Conservation (phyloP, 164 flowering plant genomes). For the Euptelea pleiosperma region DNA sequence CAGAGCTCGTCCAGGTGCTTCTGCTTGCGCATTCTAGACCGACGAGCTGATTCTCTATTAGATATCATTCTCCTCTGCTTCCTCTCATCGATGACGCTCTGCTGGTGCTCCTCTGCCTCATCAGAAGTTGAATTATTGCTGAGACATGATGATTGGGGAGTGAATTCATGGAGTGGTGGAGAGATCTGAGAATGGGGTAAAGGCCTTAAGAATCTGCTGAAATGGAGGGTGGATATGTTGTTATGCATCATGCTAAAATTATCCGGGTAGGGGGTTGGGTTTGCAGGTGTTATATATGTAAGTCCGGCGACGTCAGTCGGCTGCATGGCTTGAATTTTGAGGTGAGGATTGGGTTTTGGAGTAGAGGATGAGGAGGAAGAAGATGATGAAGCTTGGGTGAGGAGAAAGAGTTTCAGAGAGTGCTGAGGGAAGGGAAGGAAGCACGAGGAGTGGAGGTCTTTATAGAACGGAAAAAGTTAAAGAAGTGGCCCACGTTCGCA, state of each 20-base stretch:
- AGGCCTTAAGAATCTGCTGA: conserved; percentile 29
- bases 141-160: conserved; percentile 29
- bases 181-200: conserved; percentile 20
- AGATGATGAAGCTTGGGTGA: not conserved
- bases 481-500: conserved; percentile 39
- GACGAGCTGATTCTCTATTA: conserved; percentile 86
- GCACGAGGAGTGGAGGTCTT: conserved; percentile 19
- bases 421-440: conserved; percentile 5
- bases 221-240: conserved; percentile 27
- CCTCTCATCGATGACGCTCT: conserved; percentile 67
- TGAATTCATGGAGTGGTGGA: conserved; percentile 30
- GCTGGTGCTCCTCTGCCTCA: conserved; percentile 74
- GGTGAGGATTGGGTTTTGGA: conserved; percentile 2
- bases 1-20: conserved; percentile 88
- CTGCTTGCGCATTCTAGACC: conserved; percentile 95
- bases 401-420: conserved; percentile 9
- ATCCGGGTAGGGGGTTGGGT: conserved; percentile 22
- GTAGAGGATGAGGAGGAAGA: not conserved
- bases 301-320: conserved; percentile 38
- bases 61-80: conserved; percentile 91
- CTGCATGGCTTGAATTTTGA: conserved; percentile 20
- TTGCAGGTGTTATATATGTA: conserved; percentile 32
- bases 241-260: conserved; percentile 30
- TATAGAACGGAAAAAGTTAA: conserved; percentile 34
- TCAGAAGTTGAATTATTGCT: conserved; percentile 79